A percentile compares a stretch with the other conserved stretches of the same genome.
These are phyloP conservation scores for Diaporthe humulicola DNA, from an alignment of 2,329 filamentous ascomycete genomes.

Conservation along the genomic window DNA sequence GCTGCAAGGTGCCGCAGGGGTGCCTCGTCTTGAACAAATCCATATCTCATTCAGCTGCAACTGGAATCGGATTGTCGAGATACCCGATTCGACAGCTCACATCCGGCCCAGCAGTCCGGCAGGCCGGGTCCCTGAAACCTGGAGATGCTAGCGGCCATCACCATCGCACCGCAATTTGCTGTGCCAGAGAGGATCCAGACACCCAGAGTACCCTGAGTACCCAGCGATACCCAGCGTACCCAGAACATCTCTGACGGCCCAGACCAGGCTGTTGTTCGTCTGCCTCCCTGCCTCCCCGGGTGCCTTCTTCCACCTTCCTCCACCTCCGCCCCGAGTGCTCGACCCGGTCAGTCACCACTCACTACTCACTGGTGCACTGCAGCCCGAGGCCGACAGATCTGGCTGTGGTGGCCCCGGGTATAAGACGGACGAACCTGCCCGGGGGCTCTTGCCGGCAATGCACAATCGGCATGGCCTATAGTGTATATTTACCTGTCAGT, in stretches of 20 bases:
- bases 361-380: background rate
- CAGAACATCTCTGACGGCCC: background rate
- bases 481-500: conserved; percentile 11
- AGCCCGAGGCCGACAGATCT: background rate
- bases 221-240: background rate
- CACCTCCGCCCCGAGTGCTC: too few species aligned
- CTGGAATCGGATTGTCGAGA: conserved; percentile 26
- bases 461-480: background rate
- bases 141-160: conserved; percentile 16
- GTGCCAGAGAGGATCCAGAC: background rate
- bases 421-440: conserved; percentile 10
- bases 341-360: too few species aligned
- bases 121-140: conserved; percentile 25
- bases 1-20: background rate
- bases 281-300: background rate
- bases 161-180: conserved; percentile 16
- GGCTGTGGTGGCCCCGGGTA: background rate
- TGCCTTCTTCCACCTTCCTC: too few species aligned
- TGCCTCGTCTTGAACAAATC: conserved; percentile 8
- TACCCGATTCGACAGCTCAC: conserved; percentile 39
- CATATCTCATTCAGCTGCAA: conserved; percentile 19
- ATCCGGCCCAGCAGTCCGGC: conserved; percentile 23
- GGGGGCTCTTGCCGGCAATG: background rate
- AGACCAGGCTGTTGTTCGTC: background rate
- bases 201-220: too few species aligned